Conservation (phyloP, 129 eudicot genomes). For the Kitagawia praeruptora region DNA sequence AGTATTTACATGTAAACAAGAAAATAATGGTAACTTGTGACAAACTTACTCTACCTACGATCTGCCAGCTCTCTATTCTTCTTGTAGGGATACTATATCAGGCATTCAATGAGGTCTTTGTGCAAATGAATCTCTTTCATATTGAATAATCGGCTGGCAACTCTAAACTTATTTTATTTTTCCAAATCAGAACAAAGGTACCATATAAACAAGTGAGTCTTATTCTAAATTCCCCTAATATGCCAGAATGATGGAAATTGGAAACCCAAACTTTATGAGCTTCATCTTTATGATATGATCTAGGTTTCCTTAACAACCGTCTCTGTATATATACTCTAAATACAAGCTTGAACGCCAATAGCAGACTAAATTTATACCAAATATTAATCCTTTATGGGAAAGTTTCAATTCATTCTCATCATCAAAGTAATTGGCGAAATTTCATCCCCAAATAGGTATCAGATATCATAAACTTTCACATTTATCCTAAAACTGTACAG, state of each 20-base stretch:
- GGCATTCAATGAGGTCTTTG: not conserved
- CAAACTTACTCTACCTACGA: not conserved
- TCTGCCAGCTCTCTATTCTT: not conserved
- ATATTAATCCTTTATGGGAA: not conserved
- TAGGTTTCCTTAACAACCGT: not conserved
- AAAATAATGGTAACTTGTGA: not conserved
- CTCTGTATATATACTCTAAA: not conserved
- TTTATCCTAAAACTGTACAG: slow-evolving; percentile 24
- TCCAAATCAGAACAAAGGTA: not conserved
- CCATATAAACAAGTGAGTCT: not conserved
- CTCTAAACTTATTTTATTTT: not conserved
- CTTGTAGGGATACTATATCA: not conserved
- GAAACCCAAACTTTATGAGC: not conserved
- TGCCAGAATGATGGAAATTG: slow-evolving; percentile 8
- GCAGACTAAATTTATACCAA: not conserved
- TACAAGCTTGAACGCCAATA: not conserved
- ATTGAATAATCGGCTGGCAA: not conserved
- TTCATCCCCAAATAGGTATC: slow-evolving; percentile 9
- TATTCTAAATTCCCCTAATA: not conserved
- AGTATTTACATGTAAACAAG: not conserved
- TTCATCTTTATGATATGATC: not conserved
- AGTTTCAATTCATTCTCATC: not conserved
- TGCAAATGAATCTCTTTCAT: not conserved
- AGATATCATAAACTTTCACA: slow-evolving; percentile 15
- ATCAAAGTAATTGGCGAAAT: not conserved